phyloP scores from a whole-genome alignment of 2,329 filamentous ascomycete genomes.

The Fusarium oxysporum region DNA sequence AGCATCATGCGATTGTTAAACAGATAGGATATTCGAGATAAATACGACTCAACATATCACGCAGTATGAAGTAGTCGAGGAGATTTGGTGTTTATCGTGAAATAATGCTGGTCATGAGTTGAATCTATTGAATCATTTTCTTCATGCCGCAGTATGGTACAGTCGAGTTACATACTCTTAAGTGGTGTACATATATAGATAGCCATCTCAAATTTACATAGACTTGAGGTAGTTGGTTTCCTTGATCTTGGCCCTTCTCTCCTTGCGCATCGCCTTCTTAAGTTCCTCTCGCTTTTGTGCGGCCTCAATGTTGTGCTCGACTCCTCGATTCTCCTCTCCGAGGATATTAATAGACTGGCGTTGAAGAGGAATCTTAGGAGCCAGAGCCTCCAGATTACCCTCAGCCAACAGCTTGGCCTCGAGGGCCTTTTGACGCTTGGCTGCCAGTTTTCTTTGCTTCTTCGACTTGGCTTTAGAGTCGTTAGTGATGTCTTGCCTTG shows the following conservation, averaged over 20 bases:
- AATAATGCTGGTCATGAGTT: background rate
- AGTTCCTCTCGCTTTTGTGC: constrained; percentile 69
- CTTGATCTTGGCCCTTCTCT: constrained; percentile 82
- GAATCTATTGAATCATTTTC: constrained; percentile 6
- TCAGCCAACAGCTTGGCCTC: constrained; percentile 72
- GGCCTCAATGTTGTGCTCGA: constrained; percentile 61
- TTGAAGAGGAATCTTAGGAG: constrained; percentile 78
- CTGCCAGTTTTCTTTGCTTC: constrained; percentile 79
- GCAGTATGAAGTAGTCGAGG: background rate
- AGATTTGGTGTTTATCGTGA: background rate
- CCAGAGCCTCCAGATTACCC: constrained; percentile 73
- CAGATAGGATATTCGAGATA: constrained; percentile 25
- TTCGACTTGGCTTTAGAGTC: constrained; percentile 78
- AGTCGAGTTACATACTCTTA: constrained; percentile 37
- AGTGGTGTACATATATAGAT: constrained; percentile 44
- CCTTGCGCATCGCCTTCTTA: constrained; percentile 77
- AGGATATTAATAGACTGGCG: constrained; percentile 83
- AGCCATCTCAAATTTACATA: constrained; percentile 63
- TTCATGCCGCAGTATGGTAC: constrained; percentile 44
- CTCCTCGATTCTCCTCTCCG: constrained; percentile 55
- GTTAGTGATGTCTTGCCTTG: constrained; percentile 27
- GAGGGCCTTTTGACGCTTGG: constrained; percentile 68
- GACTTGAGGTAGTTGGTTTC: constrained; percentile 87
- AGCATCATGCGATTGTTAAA: constrained; percentile 37
- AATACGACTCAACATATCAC: constrained; percentile 1